Evolutionary conservation across 2,329 filamentous ascomycete genomes (phyloP).

Genomic region (Aspergillus oerlinghausenensis): DNA sequence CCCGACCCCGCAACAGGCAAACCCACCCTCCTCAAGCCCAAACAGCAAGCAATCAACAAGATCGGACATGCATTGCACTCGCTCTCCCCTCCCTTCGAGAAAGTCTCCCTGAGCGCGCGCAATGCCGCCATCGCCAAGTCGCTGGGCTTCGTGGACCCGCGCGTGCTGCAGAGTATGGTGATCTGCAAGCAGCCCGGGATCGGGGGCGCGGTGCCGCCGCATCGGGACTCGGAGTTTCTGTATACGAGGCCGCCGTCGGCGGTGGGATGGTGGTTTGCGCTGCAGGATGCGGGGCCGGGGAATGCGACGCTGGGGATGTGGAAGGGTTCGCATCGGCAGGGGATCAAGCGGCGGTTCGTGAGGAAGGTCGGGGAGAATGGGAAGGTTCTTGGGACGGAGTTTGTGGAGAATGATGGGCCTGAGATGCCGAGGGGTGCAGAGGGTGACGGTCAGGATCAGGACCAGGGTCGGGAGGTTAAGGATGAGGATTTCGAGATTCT

Average conservation of each 20-base stretch:
- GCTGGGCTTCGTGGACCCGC: conserved; percentile 71
- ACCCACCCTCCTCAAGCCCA: conserved; percentile 69
- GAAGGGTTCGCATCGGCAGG: conserved; percentile 64
- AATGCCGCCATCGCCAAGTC: conserved; percentile 63
- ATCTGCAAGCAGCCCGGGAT: conserved; percentile 99
- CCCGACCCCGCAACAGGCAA: conserved; percentile 40
- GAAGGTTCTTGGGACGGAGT: conserved; percentile 57
- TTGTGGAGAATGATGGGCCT: conserved; percentile 64
- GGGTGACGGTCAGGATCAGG: conserved; percentile 39
- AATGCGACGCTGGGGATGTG: conserved; percentile 90
- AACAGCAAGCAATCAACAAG: conserved; percentile 82
- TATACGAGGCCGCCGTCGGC: conserved; percentile 86
- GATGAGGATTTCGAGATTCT: conserved; percentile 63
- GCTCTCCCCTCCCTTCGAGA: conserved; percentile 62
- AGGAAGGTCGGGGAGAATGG: conserved; percentile 34
- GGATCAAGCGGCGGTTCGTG: conserved; percentile 69
- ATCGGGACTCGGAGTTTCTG: conserved; percentile 89
- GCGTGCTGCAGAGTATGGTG: conserved; percentile 87
- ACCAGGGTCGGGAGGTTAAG: conserved; percentile 19
- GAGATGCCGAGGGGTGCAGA: conserved; percentile 57
- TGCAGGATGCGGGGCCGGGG: conserved; percentile 80
- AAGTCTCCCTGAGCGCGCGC: conserved; percentile 40
- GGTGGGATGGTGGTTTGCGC: conserved; percentile 94
- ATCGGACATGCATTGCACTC: conserved; percentile 74
- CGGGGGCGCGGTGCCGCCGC: conserved; percentile 81